phyloP scores from a whole-genome alignment of 306 rosid genomes.

The Castanopsis chinensis region DNA sequence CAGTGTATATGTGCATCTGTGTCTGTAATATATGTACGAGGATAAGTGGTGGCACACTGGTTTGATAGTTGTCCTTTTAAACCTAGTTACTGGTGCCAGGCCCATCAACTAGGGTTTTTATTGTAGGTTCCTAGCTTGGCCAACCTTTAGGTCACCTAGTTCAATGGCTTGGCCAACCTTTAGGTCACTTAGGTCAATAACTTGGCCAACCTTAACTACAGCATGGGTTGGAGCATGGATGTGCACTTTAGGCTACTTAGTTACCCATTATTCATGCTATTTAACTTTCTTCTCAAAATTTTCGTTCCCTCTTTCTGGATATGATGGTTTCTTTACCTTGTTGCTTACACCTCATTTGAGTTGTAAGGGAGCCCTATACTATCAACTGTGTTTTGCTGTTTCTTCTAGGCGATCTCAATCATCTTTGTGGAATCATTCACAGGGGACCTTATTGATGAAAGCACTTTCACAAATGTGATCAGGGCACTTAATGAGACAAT shows the following conservation, averaged over 20 bases:
- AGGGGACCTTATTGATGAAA: constrained; percentile 62
- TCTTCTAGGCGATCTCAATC: constrained; percentile 1
- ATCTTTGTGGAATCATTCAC: constrained; percentile 16
- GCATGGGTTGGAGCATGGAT: not conserved
- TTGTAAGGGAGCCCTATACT: not conserved
- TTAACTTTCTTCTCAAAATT: not conserved
- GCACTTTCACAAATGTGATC: constrained; percentile 52
- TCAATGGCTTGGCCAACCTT: not conserved
- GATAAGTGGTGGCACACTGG: not conserved
- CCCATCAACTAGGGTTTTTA: not conserved
- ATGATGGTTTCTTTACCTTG: not conserved
- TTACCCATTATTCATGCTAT: not conserved
- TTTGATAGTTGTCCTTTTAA: not conserved
- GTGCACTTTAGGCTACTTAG: not conserved
- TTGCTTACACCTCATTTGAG: not conserved
- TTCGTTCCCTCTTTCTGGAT: not conserved
- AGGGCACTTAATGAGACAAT: constrained; percentile 79
- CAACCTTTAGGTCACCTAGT: not conserved
- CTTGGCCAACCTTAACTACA: not conserved
- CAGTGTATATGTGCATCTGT: not conserved
- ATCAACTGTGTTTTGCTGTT: constrained; percentile 1
- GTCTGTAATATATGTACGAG: not conserved
- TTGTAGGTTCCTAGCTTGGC: not conserved
- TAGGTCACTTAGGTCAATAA: not conserved
- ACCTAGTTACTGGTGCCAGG: not conserved